Evolutionary conservation across 805 yeast species (phyloP), one percentile per base, ranked within the genome.

Genomic region (Wickerhamiella spandovensis): DNA sequence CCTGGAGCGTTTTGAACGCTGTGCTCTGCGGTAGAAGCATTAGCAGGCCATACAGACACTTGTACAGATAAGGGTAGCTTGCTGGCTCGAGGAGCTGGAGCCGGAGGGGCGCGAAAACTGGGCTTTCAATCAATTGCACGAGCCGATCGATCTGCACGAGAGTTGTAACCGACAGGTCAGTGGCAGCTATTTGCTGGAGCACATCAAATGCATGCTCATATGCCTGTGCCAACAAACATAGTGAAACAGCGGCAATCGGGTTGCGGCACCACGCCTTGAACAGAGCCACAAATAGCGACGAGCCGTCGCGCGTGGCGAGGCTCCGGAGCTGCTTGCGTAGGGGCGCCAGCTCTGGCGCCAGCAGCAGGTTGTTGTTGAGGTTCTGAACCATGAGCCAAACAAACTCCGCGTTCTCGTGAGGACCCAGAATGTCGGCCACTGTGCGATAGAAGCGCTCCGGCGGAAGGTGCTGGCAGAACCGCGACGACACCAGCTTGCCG

Each of bases 21-120:
- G 85, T 76, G 0, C 96, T 86, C 63, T 92, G 98, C 0, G 98
- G 98, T 47, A 92, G 67, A 5, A 92, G 73, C 98, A 92, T 92
- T 52, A 92, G 70, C 28, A 92, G 75, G 1, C 97, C 98, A 63
- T 87, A 92, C 28, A 92, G 73, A 48, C 95, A 84, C 62, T 87
- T 86, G 72, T 82, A 85, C 32, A 92, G 68, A 59, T 75, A 84
- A 1, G 94, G 95, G 61, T 84, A 75, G 54, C 75, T 77, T 46
- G 81, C 85, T 1, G 96, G 96, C 60, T 86, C 95, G 45, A 92
- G 69, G n/a, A 92, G 69, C 65, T 90, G 96, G 49, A 92, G 69
- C 52, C 98, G 75, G 55, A 89, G 72, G 58, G 84, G 80, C 7
- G 95, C 82, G 64, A 92, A 89, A 1, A 88, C 89, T 1, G 97